Evolutionary conservation across 1,284 basidiomycete genomes (phyloP), one percentile per base, ranked within the genome.

Genomic region (Mrakiaceae sp.): DNA sequence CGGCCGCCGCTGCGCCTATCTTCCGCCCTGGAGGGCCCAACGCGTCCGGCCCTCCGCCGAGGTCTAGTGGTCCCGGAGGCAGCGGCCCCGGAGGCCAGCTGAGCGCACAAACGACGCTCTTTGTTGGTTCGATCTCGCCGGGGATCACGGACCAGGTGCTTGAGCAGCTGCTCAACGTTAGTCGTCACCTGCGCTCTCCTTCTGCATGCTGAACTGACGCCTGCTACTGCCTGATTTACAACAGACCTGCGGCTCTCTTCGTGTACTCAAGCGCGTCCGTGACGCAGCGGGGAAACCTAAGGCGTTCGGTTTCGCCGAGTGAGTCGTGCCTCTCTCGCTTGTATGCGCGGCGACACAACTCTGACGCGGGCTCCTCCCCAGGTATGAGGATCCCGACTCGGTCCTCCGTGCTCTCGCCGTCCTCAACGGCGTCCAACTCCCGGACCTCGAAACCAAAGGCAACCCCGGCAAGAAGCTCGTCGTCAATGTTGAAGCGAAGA

Each of bases 401-500:
- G 91, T 93, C 4, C 76, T 93, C 68, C 82, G 91, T 67, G 90
- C 89, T 58, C 79, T 95, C 69, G 77, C 82, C 27, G 80, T 94
- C 64, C 78, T 97, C 69, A 90, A 95, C 73, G 84, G 84, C 16
- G 81, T 90, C 58, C 90, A 96, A 73, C 76, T 98, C 56, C 91
- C 90, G 2, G 88, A 90, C 60, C 76, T 92, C 68, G 88, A 91
- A 11, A 72, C 72, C 0, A 69, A 73, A 40, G 76, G 76, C 0
- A 67, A 85, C 68, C 85, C 86, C 4, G 87, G 86, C 71, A 96
- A 96, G 78, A 87, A 88, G 72, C 77, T 96, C 51, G 78, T 91
- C 78, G 90, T 93, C 64, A 95, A 94, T 78, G 90, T 90, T 58
- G 93, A 97, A 73, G 91, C 95, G 77, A 93, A 93, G 76, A 96